phyloP scores from a whole-genome alignment of 78 protist genomes.

The Mantamonas sphyraenae region DNA sequence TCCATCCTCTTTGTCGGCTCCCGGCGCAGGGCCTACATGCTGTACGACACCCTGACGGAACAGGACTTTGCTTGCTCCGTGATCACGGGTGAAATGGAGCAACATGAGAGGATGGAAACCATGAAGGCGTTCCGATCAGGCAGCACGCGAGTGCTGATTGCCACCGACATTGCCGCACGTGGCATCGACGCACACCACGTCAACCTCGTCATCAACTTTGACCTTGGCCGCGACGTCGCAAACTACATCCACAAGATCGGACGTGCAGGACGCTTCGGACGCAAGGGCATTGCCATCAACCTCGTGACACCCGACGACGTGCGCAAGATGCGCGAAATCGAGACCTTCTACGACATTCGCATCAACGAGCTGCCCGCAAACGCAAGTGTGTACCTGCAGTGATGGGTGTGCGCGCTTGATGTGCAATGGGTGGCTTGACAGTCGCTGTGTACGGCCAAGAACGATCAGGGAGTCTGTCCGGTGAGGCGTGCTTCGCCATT shows the following conservation, averaged over 20 bases:
- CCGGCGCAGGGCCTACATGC: conserved; percentile 30
- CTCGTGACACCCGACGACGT: conserved; percentile 61
- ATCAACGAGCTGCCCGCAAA: no score
- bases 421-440: no score
- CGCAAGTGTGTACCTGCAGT: no score
- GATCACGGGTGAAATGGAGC: conserved; percentile 45
- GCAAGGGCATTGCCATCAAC: conserved; percentile 86
- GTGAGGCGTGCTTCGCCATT: no score
- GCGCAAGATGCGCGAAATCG: conserved; percentile 63
- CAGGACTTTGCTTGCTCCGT: conserved; percentile 13
- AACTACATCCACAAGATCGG: conserved; percentile 70
- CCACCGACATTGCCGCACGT: conserved; percentile 82
- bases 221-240: conserved; percentile 35
- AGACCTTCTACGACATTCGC: conserved; percentile 61
- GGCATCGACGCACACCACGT: conserved; percentile 78
- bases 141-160: conserved; percentile 40
- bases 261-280: conserved; percentile 84
- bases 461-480: no score
- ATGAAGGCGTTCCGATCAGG: conserved; percentile 37
- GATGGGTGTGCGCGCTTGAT: no score
- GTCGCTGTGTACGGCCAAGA: no score
- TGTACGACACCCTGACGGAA: conserved; percentile 4
- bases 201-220: conserved; percentile 50
- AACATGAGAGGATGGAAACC: conserved; percentile 23
- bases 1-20: conserved; percentile 72